A percentile compares a stretch with the other conserved stretches of the same genome.
Conservation (phyloP, 257 asterid genomes). For the Ehretia macrophylla region DNA sequence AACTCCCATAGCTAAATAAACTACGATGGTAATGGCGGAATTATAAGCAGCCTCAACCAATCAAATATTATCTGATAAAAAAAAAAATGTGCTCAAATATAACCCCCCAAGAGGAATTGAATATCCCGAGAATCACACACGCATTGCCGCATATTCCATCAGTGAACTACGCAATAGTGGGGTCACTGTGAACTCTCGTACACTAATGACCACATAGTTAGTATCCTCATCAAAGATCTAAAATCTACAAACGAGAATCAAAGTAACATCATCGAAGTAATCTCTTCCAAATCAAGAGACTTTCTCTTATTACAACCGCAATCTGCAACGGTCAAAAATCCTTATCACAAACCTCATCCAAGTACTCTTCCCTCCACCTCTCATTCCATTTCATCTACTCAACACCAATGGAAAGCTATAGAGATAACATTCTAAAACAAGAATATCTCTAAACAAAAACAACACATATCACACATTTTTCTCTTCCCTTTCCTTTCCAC, state of each 20-base stretch:
- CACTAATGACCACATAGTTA: too few species aligned
- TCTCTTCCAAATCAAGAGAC: too few species aligned
- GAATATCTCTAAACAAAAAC: conserved; percentile 12
- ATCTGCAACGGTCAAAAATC: conserved; percentile 47
- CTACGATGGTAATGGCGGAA: too few species aligned
- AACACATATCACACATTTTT: conserved; percentile 23
- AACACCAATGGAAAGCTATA: conserved; percentile 24
- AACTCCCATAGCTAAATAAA: too few species aligned
- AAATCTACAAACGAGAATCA: too few species aligned
- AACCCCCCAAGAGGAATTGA: too few species aligned
- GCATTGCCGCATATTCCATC: conserved; percentile 23
- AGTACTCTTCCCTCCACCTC: conserved; percentile 59
- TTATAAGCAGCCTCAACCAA: too few species aligned
- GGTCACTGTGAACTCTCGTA: too few species aligned
- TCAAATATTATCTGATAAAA: too few species aligned
- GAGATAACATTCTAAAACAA: conserved; percentile 20
- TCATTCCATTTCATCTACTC: conserved; percentile 33
- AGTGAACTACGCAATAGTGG: too few species aligned
- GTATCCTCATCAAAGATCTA: too few species aligned
- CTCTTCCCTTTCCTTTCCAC: conserved; percentile 22
- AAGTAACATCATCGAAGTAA: neutral
- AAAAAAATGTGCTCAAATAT: too few species aligned
- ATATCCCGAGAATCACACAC: conserved; percentile 9
- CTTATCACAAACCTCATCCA: conserved; percentile 87
- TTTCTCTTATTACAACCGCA: conserved; percentile 18